Evolutionary conservation across 1,284 basidiomycete species (phyloP), one percentile per base, ranked within the genome.

Genomic region (Puccinia polysora): DNA sequence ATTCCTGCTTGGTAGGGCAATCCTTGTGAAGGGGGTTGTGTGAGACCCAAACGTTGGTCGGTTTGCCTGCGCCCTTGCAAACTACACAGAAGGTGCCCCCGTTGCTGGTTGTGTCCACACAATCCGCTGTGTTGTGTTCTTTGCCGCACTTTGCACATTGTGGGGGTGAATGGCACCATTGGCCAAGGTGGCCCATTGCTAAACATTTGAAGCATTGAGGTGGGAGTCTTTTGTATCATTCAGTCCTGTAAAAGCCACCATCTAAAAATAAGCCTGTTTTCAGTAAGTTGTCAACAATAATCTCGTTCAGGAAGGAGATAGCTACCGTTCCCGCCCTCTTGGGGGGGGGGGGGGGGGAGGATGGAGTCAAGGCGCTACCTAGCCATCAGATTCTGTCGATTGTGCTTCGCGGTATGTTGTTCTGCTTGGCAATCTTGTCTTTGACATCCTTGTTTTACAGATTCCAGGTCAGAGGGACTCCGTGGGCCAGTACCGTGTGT

Each of bases 201-300:
- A 40, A 23, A 25, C 58, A 60, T 25, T 45, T 60, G 23, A 60
- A 60, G 20, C 58, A 60, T 43, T 60, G 58, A 8, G 36, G 58
- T 5, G 36, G 36, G 2, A 25, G n/a, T n/a, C n/a, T 8, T 20
- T 40, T 60, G 18, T 40, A 60, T 3, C 40, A 4, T 12, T 40
- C 40, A 25, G 28, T 18, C 23, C 58, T 38, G 36, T 43, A 18
- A 12, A 4, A 12, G n/a, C 15, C 5, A 30, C 23, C 34, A 45
- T 5, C 8, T 18, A 60, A 40, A 45, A 12, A 60, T 10, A 60
- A 5, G 7, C 6, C 36, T 20, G 40, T 25, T 28, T 23, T 40
- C 8, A 60, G 18, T n/a, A 40, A 4, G 32, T 43, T 36, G 6
- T 60, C 58, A n/a, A 20, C 40, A 23, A 60, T 2, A 2, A 2